A percentile compares a stretch with the other conserved stretches of the same genome.
phyloP scores from a whole-genome alignment of 805 yeast species.

The Sugiyamaella marilandica region DNA sequence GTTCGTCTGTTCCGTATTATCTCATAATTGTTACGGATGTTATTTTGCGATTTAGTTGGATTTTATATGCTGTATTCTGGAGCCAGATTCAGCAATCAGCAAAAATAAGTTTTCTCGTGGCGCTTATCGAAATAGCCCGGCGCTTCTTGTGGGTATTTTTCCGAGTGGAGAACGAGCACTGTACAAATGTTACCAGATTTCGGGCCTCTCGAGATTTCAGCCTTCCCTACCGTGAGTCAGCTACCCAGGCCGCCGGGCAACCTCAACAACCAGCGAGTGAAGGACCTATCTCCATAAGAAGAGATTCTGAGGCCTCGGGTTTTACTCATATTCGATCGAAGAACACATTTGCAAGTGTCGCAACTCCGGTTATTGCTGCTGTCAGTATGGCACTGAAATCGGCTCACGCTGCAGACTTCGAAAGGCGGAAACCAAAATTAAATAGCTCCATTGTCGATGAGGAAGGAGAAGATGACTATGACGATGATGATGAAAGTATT shows the following conservation, averaged over 20 bases:
- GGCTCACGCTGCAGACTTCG: constrained; percentile 30
- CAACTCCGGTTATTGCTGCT: constrained; percentile 26
- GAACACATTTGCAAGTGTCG: constrained; percentile 18
- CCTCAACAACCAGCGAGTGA: not conserved
- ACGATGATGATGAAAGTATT: constrained; percentile 17
- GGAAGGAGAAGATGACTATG: constrained; percentile 33
- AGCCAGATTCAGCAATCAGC: constrained; percentile 82
- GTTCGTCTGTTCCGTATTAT: constrained; percentile 60
- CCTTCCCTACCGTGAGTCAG: constrained; percentile 56
- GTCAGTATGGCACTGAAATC: constrained; percentile 19
- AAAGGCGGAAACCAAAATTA: constrained; percentile 21
- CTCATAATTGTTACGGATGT: constrained; percentile 69
- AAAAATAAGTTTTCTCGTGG: constrained; percentile 74
- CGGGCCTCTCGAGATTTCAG: constrained; percentile 86
- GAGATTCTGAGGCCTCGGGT: not conserved
- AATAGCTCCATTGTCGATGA: constrained; percentile 18
- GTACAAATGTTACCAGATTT: constrained; percentile 78
- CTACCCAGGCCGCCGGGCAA: constrained; percentile 3
- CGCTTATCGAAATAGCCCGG: constrained; percentile 74
- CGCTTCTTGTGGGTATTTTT: constrained; percentile 86
- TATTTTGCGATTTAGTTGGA: constrained; percentile 82
- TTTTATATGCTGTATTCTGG: constrained; percentile 77
- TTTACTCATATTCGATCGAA: not conserved
- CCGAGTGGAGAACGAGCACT: constrained; percentile 95
- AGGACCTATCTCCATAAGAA: not conserved